Base-by-base conservation (phyloP, 345 rosid species). In the Lepidium sativum region DNA sequence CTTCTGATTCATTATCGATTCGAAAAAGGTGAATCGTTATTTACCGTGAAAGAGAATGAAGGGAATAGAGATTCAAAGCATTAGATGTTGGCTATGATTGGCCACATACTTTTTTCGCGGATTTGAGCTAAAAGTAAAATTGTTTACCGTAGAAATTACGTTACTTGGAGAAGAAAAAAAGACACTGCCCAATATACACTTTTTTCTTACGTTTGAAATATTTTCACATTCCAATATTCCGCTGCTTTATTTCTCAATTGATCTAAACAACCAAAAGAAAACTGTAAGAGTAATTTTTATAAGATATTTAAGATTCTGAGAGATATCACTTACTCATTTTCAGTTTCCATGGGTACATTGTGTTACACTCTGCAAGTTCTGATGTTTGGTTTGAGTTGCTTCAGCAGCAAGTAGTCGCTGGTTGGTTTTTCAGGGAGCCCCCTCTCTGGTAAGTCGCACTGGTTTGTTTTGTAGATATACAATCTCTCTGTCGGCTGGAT, bases 21-120 rank as follows among this genome's bases (percentile, higher is more conserved):
- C 25, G 18, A 49, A 38, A 15, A 15, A 32, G 12, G 33, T 5
- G 31, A 27, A 18, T 12, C 0, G 1, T 14, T 21, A 34, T 4
- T 60, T 76, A 85, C 96, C 92, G 62, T 88, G 96, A 54, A 88
- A 75, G 20, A 85, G 77, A 27, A 85, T 61, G 68, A 88, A 88
- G 54, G 96, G 96, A 57, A 81, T 8, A 27, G 86, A 81, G 74
- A 49, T 38, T 31, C n/a, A n/a, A n/a, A n/a, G n/a, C n/a, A n/a
- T n/a, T n/a, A n/a, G n/a, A n/a, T n/a, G n/a, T n/a, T n/a, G 25
- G 25, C 25, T 23, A 23, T 23, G 25, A 23, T 23, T 23, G 25
- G 2, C 4, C 4, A 23, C 25, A 23, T 23, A 23, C 3, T 1
- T 23, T 23, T 23, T 23, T 23, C 25, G 2, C 25, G 4, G 3